phyloP scores from a whole-genome alignment of 1,139 yeast species.

The Yamadazyma diddensiae region DNA sequence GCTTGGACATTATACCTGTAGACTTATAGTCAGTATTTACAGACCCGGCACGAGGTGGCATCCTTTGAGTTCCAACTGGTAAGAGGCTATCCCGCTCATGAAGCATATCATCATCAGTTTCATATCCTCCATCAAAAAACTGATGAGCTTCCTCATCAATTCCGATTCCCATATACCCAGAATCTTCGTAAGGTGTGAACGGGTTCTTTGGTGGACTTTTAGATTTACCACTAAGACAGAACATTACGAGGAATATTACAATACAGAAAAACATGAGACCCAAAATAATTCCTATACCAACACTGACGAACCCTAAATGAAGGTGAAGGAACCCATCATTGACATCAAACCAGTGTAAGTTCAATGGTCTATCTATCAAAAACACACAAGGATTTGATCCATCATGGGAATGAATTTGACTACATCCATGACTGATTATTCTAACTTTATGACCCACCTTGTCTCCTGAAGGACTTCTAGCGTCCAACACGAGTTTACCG shows the following conservation, averaged over 20 bases:
- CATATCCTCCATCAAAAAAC: conserved; percentile 40
- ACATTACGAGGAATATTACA: conserved; percentile 26
- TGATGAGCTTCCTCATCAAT: conserved; percentile 24
- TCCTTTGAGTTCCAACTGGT: conserved; percentile 15
- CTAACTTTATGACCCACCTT: conserved; percentile 61
- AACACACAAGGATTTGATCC: conserved; percentile 54
- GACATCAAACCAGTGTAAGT: conserved; percentile 53
- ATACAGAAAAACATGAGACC: conserved; percentile 49
- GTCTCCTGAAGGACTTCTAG: conserved; percentile 19
- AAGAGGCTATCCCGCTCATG: conserved; percentile 33
- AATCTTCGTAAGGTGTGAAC: conserved; percentile 10
- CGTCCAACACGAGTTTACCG: conserved; percentile 11
- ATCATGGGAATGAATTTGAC: conserved; percentile 33
- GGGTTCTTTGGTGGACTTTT: conserved; percentile 8
- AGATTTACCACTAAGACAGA: conserved; percentile 24
- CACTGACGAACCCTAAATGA: conserved; percentile 62
- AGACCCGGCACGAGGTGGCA: conserved; percentile 4
- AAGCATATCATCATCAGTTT: conserved; percentile 42
- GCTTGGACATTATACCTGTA: conserved; percentile 11
- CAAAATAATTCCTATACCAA: conserved; percentile 61
- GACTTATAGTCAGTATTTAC: conserved; percentile 19
- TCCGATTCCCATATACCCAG: conserved; percentile 40
- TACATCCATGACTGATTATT: conserved; percentile 66
- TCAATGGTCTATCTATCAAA: conserved; percentile 63
- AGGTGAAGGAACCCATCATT: conserved; percentile 44